Evolutionary conservation across 306 rosid species (phyloP).

Genomic region (Luffa acutangula): DNA sequence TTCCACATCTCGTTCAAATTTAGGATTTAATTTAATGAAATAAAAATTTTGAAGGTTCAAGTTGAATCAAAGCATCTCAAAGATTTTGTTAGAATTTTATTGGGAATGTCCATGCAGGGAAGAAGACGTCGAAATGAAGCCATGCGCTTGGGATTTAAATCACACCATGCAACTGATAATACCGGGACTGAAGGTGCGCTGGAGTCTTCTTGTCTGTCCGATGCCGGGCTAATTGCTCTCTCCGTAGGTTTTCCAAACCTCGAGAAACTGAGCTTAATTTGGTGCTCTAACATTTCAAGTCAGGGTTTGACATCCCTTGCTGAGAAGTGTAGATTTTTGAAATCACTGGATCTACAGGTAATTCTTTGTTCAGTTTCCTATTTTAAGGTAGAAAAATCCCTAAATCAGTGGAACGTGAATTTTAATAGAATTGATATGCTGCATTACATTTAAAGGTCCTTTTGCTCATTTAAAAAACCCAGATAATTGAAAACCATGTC

Average conservation of each 20-base stretch:
- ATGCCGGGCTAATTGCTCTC: conserved; percentile 54
- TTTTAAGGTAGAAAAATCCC: neutral
- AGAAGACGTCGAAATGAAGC: conserved; percentile 26
- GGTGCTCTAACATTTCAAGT: conserved; percentile 78
- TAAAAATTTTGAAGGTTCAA: neutral
- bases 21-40: neutral
- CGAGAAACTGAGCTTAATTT: conserved; percentile 66
- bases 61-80: neutral
- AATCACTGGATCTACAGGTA: conserved; percentile 88
- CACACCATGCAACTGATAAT: conserved; percentile 15
- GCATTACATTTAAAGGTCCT: too few relatives aligned
- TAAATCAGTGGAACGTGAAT: neutral
- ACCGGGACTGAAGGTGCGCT: conserved; percentile 27
- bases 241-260: conserved; percentile 76
- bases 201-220: conserved; percentile 54
- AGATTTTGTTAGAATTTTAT: neutral
- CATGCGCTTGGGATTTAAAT: conserved; percentile 24
- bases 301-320: conserved; percentile 52
- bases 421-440: neutral
- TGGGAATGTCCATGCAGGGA: conserved; percentile 24
- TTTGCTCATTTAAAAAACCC: neutral
- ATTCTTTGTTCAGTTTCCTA: neutral
- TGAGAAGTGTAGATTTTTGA: conserved; percentile 40
- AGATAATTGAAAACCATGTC: neutral
- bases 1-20: neutral